Evolutionary conservation across 2,329 filamentous ascomycete genomes (phyloP).

Genomic region (Botrytis cinerea): DNA sequence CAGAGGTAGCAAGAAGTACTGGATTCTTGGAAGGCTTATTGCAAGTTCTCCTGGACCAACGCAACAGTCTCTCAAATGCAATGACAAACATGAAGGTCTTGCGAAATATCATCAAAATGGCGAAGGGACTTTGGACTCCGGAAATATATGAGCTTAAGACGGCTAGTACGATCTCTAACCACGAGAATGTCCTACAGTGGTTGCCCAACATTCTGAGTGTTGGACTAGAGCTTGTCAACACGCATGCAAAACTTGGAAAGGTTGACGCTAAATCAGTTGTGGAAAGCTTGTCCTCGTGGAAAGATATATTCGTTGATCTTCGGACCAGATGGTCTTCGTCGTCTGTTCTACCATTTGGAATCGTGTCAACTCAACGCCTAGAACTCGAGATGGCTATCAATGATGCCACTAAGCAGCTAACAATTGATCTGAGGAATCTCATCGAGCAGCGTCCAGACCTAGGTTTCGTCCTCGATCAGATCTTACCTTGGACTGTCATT

Average conservation of each 20-base stretch:
- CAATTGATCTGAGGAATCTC: slow-evolving; percentile 45
- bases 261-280: slow-evolving; percentile 50
- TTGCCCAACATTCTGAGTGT: slow-evolving; percentile 68
- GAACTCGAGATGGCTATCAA: slow-evolving; percentile 31
- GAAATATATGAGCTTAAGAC: slow-evolving; percentile 31
- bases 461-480: slow-evolving; percentile 64
- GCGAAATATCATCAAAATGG: slow-evolving; percentile 32
- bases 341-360: slow-evolving; percentile 52
- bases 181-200: slow-evolving; percentile 53
- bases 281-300: slow-evolving; percentile 53
- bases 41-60: slow-evolving; percentile 62
- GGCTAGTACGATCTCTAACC: slow-evolving; percentile 28
- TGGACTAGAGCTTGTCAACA: slow-evolving; percentile 60
- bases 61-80: slow-evolving; percentile 42
- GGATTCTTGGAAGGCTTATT: slow-evolving; percentile 88
- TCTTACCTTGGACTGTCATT: slow-evolving; percentile 62
- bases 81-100: slow-evolving; percentile 30
- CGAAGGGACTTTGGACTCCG: slow-evolving; percentile 48
- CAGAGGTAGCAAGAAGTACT: slow-evolving; percentile 76
- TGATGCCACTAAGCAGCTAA: slow-evolving; percentile 29
- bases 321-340: slow-evolving; percentile 47
- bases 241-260: slow-evolving; percentile 66
- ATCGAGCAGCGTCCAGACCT: slow-evolving; percentile 57
- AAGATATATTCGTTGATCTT: slow-evolving; percentile 50
- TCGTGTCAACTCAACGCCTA: slow-evolving; percentile 48